Conservation (phyloP, 163 green algal genomes). For the Scenedesmus sp. region DNA sequence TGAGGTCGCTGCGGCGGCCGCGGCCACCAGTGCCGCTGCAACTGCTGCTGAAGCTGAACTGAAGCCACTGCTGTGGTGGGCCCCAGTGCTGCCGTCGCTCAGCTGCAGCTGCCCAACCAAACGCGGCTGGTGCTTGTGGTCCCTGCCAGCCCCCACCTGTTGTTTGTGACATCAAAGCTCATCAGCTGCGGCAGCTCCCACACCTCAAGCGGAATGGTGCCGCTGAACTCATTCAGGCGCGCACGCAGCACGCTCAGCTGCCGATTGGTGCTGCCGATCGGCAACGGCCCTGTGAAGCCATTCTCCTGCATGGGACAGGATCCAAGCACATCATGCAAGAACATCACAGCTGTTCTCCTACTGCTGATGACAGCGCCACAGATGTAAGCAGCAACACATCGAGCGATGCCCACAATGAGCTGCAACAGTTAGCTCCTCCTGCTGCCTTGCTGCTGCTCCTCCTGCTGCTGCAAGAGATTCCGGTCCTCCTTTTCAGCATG, state of each 20-base stretch:
- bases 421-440: too few species aligned
- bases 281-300: constrained; percentile 56
- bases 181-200: constrained; percentile 53
- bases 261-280: constrained; percentile 49
- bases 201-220: constrained; percentile 16
- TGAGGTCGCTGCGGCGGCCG: too few species aligned
- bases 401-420: too few species aligned
- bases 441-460: too few species aligned
- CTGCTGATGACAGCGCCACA: too few species aligned
- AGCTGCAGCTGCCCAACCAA: not conserved
- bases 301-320: constrained; percentile 58
- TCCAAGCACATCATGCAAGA: not conserved
- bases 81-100: not conserved
- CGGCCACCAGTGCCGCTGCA: too few species aligned
- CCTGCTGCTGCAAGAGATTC: not conserved
- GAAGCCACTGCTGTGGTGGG: not conserved
- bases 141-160: constrained; percentile 39
- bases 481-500: too few species aligned
- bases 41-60: too few species aligned
- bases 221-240: constrained; percentile 60
- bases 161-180: constrained; percentile 58
- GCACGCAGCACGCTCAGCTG: constrained; percentile 56
- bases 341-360: not conserved
- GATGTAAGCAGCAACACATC: too few species aligned
- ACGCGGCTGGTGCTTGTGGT: not conserved